Conservation (phyloP, 768 basidiomycete genomes). For the Postia placenta region DNA sequence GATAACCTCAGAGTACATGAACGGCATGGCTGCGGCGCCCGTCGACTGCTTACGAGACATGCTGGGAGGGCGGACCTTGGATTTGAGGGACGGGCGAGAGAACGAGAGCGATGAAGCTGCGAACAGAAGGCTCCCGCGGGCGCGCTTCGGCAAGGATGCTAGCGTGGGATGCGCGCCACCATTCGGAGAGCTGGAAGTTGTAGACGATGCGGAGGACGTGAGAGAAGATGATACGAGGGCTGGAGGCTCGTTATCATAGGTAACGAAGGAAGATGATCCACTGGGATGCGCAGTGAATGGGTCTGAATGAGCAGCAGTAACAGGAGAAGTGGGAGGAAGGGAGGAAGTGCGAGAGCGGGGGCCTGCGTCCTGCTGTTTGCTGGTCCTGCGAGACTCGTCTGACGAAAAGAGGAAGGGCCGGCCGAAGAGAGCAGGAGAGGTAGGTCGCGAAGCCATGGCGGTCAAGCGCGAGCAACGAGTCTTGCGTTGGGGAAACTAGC, state of each 20-base stretch:
- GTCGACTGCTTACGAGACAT: slow-evolving; percentile 13
- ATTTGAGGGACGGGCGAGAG: slow-evolving; percentile 9
- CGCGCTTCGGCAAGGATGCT: slow-evolving; percentile 12
- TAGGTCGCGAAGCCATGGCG: slow-evolving; percentile 3
- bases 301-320: no score
- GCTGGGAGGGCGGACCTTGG: slow-evolving; percentile 6
- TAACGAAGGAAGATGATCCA: slow-evolving; percentile 18
- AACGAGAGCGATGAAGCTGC: slow-evolving; percentile 11
- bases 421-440: neutral
- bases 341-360: slow-evolving; percentile 2
- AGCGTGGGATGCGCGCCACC: slow-evolving; percentile 8
- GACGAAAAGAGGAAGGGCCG: slow-evolving; percentile 1
- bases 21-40: slow-evolving; percentile 27
- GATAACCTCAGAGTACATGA: slow-evolving; percentile 63
- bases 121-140: slow-evolving; percentile 17
- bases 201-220: no score
- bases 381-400: neutral
- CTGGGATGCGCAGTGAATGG: slow-evolving; percentile 23
- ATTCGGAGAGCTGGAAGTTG: slow-evolving; percentile 2
- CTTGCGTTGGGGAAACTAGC: no score
- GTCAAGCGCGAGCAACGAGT: no score
- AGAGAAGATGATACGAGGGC: slow-evolving; percentile 7
- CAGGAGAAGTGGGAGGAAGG: neutral
- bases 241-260: slow-evolving; percentile 10
- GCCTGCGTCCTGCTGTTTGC: neutral